Evolutionary conservation across 2,329 filamentous ascomycete genomes (phyloP).

Genomic region (Beauveria scarabaeidicola): DNA sequence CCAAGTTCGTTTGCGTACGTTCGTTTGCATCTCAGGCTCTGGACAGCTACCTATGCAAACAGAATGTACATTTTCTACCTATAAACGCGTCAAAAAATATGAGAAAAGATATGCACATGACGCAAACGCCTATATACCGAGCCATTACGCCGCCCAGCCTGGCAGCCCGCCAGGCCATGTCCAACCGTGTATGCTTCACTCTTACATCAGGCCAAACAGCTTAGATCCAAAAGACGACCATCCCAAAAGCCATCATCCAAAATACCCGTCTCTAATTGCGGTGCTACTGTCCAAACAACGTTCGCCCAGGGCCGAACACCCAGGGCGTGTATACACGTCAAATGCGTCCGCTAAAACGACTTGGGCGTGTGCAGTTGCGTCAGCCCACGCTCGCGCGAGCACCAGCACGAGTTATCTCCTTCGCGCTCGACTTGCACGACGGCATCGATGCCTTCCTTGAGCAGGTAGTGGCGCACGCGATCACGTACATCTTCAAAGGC

Average conservation of each 20-base stretch:
- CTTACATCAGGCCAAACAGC: neutral
- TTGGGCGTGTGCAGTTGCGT: conserved; percentile 26
- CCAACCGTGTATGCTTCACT: neutral
- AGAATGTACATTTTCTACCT: neutral
- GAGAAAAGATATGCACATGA: neutral
- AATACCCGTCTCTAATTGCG: conserved; percentile 7
- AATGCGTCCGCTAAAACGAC: conserved; percentile 21
- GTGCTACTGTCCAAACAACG: conserved; percentile 8
- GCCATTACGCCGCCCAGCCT: neutral
- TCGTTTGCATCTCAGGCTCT: neutral
- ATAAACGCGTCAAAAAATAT: neutral
- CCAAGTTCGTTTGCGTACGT: neutral
- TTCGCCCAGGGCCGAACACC: neutral
- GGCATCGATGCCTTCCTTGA: conserved; percentile 65
- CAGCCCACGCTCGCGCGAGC: conserved; percentile 27
- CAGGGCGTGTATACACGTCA: conserved; percentile 1
- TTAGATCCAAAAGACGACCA: neutral
- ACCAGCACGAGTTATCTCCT: conserved; percentile 60
- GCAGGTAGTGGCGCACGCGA: conserved; percentile 64
- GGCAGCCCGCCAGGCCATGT: neutral
- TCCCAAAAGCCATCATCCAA: conserved; percentile 1
- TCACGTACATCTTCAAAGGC: conserved; percentile 77
- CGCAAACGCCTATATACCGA: neutral
- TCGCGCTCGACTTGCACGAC: conserved; percentile 85
- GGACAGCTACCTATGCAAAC: neutral